These are phyloP conservation scores for Daphne laureola DNA, from an alignment of 441 rosid species.

Conservation along the genomic window DNA sequence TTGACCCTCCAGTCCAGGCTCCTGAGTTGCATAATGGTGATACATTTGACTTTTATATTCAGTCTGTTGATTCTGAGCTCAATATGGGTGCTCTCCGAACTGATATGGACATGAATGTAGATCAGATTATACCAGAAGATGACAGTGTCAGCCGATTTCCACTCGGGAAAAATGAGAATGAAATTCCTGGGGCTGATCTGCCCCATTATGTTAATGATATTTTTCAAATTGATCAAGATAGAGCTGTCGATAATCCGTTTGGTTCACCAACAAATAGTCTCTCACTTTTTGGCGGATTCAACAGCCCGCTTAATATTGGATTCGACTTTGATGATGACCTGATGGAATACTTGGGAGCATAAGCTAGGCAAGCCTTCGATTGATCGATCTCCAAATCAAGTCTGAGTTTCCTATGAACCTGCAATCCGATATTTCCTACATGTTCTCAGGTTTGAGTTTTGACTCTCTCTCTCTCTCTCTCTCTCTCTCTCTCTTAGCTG, in stretches of 20 bases:
- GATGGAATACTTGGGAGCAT: conserved; percentile 56
- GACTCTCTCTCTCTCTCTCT: conserved; percentile 6
- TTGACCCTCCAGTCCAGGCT: conserved; percentile 32
- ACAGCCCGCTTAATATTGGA: conserved; percentile 30
- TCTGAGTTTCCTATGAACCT: conserved; percentile 14
- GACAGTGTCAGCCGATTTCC: conserved; percentile 23
- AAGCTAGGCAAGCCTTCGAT: conserved; percentile 17
- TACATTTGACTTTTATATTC: conserved; percentile 41
- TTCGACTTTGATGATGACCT: conserved; percentile 41
- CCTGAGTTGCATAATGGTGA: conserved; percentile 38
- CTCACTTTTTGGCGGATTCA: conserved; percentile 28
- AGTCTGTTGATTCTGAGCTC: conserved; percentile 39
- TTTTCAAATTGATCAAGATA: conserved; percentile 44
- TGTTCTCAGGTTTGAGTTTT: neutral
- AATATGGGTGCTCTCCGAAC: conserved; percentile 32
- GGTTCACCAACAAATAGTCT: conserved; percentile 46
- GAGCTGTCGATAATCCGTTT: conserved; percentile 42
- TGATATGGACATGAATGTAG: conserved; percentile 30
- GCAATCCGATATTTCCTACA: neutral
- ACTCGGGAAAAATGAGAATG: conserved; percentile 33
- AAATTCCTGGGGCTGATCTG: conserved; percentile 27
- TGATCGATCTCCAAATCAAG: conserved; percentile 5
- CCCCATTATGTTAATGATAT: conserved; percentile 28
- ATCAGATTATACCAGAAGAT: conserved; percentile 29
- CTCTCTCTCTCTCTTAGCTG: conserved; percentile 2